Base-by-base conservation (phyloP, 441 rosid genomes). In the Brassica balearica region DNA sequence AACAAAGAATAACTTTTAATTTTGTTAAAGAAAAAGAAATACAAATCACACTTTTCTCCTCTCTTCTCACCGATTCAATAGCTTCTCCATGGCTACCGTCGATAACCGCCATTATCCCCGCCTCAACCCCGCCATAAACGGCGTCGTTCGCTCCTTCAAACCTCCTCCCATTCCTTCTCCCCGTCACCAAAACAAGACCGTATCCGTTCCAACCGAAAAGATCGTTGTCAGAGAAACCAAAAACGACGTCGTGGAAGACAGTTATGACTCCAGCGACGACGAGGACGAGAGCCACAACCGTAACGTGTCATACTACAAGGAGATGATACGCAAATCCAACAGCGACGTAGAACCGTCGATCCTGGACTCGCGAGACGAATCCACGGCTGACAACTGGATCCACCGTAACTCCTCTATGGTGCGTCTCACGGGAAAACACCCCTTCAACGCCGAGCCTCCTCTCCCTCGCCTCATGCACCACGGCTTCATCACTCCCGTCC, bases 351-450 rank as follows among this genome's bases (percentile, higher is more conserved):
- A 93, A 73, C 85, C 86, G 15, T 87, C 98, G 67, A 70, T 82
- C 68, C 19, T 73, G 1, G 96, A 93, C 73, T 53, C 86, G 0
- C 73, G 93, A 22, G 96, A 93, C 66, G 91, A 89, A 71, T 86
- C 72, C 59, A 91, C 93, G 0, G 86, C 92, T 0, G 96, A 93
- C 60, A 82, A 65, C 61, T 93, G 96, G 98, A 79, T 90, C 82
- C 82, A 88, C 81, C 91, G 96, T 2, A 88, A 91, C 81, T 69
- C 90, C 17, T 51, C 87, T 72, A 87, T 91, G 92, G 85, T 93
- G 74, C 95, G 96, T 25, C 96, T 91, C 85, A 91, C 96, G 0
- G 96, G 97, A 56, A 93, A 91, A 68, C 97, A 93, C 76, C 97
- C 97, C 0, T 93, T 93, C 84, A 93, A 93, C 86, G 80, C 84